A percentile compares a stretch with the other conserved stretches of the same genome.
Conservation (phyloP, 345 rosid species). For the Eucalyptus curtisii region DNA sequence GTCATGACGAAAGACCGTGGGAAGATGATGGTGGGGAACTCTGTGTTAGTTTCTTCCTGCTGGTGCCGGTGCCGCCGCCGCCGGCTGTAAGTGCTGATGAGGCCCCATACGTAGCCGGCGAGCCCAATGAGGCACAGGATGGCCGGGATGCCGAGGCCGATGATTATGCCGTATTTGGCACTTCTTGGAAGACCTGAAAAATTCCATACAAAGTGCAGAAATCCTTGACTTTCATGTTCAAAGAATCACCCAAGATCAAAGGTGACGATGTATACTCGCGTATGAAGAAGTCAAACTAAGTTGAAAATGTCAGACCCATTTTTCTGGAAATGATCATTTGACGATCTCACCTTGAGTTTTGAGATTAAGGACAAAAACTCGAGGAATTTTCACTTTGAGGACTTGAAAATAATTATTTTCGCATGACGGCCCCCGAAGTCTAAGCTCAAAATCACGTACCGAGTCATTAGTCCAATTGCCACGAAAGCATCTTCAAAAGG, state of each 20-base stretch:
- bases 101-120: constrained; percentile 3
- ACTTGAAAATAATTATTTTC: not conserved
- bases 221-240: not conserved
- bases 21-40: not conserved
- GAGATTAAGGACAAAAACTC: not conserved
- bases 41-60: not conserved
- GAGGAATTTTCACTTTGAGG: not conserved
- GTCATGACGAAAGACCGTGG: not conserved
- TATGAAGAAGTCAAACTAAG: not conserved
- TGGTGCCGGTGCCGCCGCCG: not conserved
- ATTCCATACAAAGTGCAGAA: no score
- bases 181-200: constrained; percentile 9
- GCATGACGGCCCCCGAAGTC: not conserved
- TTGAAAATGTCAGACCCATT: not conserved
- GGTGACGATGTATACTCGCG: not conserved
- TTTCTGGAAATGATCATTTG: not conserved
- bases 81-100: not conserved
- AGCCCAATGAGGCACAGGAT: constrained; percentile 26
- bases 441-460: not conserved
- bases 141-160: constrained; percentile 42
- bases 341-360: not conserved
- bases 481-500: not conserved
- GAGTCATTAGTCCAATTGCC: not conserved
- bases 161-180: constrained; percentile 28
- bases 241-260: not conserved